Percentiles rank a stretch among this genome's conserved stretches.
Evolutionary conservation across 73 alveolate genomes (phyloP).

Genomic region (Stentor coeruleus): DNA sequence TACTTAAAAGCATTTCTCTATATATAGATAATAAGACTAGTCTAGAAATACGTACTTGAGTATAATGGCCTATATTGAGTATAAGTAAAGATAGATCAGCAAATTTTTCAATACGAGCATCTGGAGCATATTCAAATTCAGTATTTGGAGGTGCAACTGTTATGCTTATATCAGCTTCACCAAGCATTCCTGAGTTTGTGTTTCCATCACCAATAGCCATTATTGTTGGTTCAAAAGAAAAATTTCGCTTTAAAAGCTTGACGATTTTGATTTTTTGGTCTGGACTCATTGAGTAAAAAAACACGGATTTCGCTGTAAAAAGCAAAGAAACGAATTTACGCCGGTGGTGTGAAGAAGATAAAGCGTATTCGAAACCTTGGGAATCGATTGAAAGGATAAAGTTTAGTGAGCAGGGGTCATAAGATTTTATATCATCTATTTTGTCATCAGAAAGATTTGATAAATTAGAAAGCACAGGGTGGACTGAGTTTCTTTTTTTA

Average conservation of each 20-base stretch:
- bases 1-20: neutral
- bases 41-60: neutral
- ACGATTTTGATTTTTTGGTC: slow-evolving; percentile 6
- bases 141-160: neutral
- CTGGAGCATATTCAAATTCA: neutral
- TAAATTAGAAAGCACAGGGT: neutral
- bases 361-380: neutral
- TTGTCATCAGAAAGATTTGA: neutral
- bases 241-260: neutral
- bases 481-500: neutral
- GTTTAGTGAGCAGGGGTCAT: too few species aligned
- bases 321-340: neutral
- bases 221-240: neutral
- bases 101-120: neutral
- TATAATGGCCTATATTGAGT: neutral
- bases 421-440: neutral
- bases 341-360: neutral
- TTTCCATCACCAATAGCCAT: neutral
- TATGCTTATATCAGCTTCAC: neutral
- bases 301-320: neutral
- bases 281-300: slow-evolving; percentile 1
- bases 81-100: neutral
- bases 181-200: neutral
- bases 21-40: neutral
- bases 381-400: neutral